Conservation (phyloP, 306 rosid species). For the Dryas octopetala region DNA sequence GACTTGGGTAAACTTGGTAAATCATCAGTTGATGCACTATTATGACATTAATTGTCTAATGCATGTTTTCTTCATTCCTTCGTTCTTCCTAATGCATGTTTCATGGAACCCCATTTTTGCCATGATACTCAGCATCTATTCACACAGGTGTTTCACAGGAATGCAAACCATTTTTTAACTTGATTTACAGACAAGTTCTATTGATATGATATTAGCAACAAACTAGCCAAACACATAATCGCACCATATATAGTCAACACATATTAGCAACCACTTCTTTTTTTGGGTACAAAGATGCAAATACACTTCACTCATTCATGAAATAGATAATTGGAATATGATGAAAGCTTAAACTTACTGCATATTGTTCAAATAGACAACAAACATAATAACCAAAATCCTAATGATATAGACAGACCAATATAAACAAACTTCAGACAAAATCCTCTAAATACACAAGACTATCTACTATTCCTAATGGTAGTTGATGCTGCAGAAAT, state of each 20-base stretch:
- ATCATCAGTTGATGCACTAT: constrained; percentile 81
- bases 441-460: constrained; percentile 18
- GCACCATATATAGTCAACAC: too few species aligned
- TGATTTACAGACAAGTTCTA: too few species aligned
- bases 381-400: constrained; percentile 11
- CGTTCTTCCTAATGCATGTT: constrained; percentile 10
- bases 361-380: constrained; percentile 31
- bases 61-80: constrained; percentile 1
- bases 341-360: constrained; percentile 21
- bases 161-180: too few species aligned
- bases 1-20: constrained; percentile 57
- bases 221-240: too few species aligned
- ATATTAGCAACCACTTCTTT: neutral
- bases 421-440: constrained; percentile 18
- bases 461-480: neutral
- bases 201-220: too few species aligned
- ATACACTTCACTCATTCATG: neutral
- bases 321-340: neutral
- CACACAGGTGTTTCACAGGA: too few species aligned
- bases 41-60: constrained; percentile 32
- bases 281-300: constrained; percentile 9
- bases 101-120: neutral
- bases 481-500: neutral
- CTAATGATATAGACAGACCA: neutral
- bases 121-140: too few species aligned